Conservation (phyloP, 768 basidiomycete genomes). For the Mycena capillaripes region DNA sequence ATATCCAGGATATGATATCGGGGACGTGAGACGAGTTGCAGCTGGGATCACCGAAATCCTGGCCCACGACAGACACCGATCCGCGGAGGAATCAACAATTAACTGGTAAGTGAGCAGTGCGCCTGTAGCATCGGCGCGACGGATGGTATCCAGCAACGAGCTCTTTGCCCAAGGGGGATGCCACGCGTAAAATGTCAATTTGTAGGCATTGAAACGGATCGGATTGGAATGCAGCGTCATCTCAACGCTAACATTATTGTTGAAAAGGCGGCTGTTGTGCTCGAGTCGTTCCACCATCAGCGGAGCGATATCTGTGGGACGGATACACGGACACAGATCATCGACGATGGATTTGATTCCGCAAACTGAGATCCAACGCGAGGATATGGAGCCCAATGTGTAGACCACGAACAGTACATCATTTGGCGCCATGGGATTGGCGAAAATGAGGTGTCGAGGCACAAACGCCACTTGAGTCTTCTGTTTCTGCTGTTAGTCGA, state of each 20-base stretch:
- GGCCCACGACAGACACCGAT: constrained; percentile 38
- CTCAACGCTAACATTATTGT: not conserved
- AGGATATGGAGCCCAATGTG: not conserved
- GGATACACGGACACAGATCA: not conserved
- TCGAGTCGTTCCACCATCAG: not conserved
- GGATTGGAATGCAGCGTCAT: constrained; percentile 3
- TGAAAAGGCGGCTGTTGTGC: not conserved
- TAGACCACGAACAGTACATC: not conserved
- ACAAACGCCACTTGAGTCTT: not conserved
- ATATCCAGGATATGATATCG: not conserved
- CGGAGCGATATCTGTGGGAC: not conserved
- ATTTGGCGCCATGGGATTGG: not conserved
- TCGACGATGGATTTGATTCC: not conserved
- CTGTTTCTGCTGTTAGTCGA: not conserved
- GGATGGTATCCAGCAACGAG: not conserved
- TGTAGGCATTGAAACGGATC: not conserved
- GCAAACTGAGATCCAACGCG: not conserved
- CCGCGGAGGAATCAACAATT: not conserved
- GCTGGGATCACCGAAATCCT: not conserved
- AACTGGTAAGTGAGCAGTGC: not conserved
- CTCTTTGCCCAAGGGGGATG: not conserved
- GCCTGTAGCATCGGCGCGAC: not conserved
- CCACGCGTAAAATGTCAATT: not conserved
- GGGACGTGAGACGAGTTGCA: not conserved
- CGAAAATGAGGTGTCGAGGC: constrained; percentile 1